phyloP scores from a whole-genome alignment of 2,329 filamentous ascomycete species.

The Diplodia scrobiculata region DNA sequence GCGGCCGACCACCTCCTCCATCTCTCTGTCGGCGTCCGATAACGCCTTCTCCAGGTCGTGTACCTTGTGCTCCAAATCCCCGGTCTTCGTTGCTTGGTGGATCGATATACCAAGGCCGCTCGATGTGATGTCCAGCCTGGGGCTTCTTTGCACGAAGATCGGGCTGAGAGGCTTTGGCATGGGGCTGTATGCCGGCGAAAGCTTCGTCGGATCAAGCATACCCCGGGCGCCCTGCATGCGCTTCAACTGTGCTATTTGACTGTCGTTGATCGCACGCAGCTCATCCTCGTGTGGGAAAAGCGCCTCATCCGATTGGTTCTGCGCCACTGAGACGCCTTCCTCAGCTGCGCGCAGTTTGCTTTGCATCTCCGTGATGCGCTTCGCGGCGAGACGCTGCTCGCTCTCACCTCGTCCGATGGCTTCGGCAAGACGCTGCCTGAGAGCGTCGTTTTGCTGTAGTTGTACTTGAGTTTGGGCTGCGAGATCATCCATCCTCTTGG shows the following conservation, averaged over 20 bases:
- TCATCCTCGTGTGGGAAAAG: constrained; percentile 85
- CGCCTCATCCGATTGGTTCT: constrained; percentile 82
- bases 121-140: constrained; percentile 62
- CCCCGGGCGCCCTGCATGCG: constrained; percentile 59
- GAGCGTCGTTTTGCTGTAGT: constrained; percentile 71
- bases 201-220: constrained; percentile 34
- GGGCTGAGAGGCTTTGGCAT: constrained; percentile 63
- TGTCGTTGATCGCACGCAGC: constrained; percentile 72
- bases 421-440: constrained; percentile 74
- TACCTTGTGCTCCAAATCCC: constrained; percentile 75
- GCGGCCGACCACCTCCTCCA: constrained; percentile 78
- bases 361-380: constrained; percentile 82
- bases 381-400: constrained; percentile 77
- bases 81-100: constrained; percentile 71
- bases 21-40: constrained; percentile 72
- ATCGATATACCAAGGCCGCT: constrained; percentile 62
- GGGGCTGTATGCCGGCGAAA: constrained; percentile 50
- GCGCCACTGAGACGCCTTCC: constrained; percentile 78
- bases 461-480: constrained; percentile 78
- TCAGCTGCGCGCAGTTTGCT: constrained; percentile 77
- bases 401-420: constrained; percentile 81
- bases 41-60: constrained; percentile 82
- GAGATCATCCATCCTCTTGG: constrained; percentile 76
- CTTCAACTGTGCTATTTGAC: constrained; percentile 73
- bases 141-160: constrained; percentile 61